Base-by-base conservation (phyloP, 228 moss, liverwort and hornwort species). In the Sphagnum fallax region DNA sequence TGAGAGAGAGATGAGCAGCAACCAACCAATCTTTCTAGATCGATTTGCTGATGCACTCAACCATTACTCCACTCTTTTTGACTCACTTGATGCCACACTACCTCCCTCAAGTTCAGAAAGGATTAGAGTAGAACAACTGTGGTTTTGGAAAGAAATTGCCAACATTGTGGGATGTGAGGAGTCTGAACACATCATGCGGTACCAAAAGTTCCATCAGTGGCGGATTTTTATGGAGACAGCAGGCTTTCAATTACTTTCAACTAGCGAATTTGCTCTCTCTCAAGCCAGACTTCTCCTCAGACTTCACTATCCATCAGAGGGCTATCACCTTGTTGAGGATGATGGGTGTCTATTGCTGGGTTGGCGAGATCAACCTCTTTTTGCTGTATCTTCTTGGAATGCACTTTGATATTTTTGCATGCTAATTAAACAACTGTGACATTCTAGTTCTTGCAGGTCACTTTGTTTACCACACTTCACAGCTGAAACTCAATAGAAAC, bases 301-400 rank as follows among this genome's bases (percentile, higher is more conserved):
- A 67, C 79, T 96, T 63, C 95, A 96, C 52, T 92, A 96, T 78
- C 96, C 96, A 51, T 91, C 92, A 6, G 96, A 92, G 58, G 96
- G 96, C 15, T 96, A 88, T 73, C 86, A 83, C 75, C 81, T 85
- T 59, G 72, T 78, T 63, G 92, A 91, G 67, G 84, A 69, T 6
- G 84, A 88, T 14, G 90, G 89, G 48, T 88, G 82, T 6, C 80
- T 96, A 50, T 73, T 79, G 67, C 69, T 96, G 13, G 96, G 96
- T 48, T 96, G 96, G 96, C 91, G 88, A 79, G 85, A 96, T 67
- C 86, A 80, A 70, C 87, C 91, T 4, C 83, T 96, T 5, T 88
- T 92, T 75, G 80, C 91, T 60, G 96, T 96, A 66, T 96, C 96
- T 48, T 88, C 92, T 61, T 96, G 96, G 96, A 83, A 78, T 12